A percentile compares a stretch with the other conserved stretches of the same genome.
These are phyloP conservation scores for Cercospora beticola DNA, from an alignment of 2,329 filamentous ascomycete genomes.

Conservation along the genomic window DNA sequence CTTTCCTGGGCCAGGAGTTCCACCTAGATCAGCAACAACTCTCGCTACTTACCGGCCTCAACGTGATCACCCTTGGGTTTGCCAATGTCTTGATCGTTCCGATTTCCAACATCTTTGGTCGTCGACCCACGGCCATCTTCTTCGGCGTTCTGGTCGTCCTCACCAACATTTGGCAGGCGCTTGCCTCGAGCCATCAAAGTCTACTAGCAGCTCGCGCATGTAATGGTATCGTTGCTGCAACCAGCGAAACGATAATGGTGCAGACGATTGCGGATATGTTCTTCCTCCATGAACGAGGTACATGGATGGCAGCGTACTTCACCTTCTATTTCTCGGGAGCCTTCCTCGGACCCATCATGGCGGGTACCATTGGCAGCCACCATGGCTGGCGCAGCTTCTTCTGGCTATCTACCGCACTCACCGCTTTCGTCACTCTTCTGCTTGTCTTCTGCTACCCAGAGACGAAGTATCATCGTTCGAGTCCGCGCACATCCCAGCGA, in stretches of 20 bases:
- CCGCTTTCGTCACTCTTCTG: slow-evolving; percentile 42
- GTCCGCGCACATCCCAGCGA: neutral
- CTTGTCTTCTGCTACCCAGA: slow-evolving; percentile 46
- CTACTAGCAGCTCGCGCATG: slow-evolving; percentile 46
- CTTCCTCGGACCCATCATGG: slow-evolving; percentile 48
- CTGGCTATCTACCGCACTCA: slow-evolving; percentile 46
- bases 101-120: slow-evolving; percentile 47
- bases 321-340: slow-evolving; percentile 46
- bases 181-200: slow-evolving; percentile 45
- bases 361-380: slow-evolving; percentile 43
- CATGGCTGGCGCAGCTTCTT: slow-evolving; percentile 50
- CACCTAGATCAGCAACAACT: slow-evolving; percentile 44
- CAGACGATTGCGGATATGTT: slow-evolving; percentile 49
- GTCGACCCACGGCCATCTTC: slow-evolving; percentile 42
- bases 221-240: slow-evolving; percentile 46
- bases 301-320: slow-evolving; percentile 27
- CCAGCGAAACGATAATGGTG: slow-evolving; percentile 46
- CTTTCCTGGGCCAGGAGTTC: slow-evolving; percentile 44
- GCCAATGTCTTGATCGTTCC: slow-evolving; percentile 49
- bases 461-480: slow-evolving; percentile 43
- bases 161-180: slow-evolving; percentile 47
- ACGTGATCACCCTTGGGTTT: slow-evolving; percentile 47
- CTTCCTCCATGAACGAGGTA: slow-evolving; percentile 44
- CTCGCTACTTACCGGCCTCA: slow-evolving; percentile 45
- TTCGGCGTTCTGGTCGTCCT: slow-evolving; percentile 44